Conservation (phyloP, 225 moss, liverwort and hornwort species). For the Pleurozium schreberi region DNA sequence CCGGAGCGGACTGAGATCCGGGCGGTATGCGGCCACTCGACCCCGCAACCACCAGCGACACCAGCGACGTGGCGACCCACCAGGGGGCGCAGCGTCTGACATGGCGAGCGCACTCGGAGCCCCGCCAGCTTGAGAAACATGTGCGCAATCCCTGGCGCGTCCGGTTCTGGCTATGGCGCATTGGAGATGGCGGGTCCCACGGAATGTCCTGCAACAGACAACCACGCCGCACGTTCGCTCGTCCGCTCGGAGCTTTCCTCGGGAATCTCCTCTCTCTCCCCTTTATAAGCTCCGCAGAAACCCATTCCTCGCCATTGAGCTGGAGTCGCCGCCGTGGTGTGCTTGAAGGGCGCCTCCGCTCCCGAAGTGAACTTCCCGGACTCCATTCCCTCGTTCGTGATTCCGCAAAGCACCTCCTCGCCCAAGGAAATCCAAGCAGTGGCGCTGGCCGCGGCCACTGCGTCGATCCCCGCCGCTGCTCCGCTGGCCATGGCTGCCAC, state of each 20-base stretch:
- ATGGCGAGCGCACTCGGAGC: background rate
- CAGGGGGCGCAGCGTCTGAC: background rate
- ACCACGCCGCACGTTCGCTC: background rate
- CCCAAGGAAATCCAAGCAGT: conserved; percentile 35
- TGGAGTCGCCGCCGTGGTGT: conserved; percentile 33
- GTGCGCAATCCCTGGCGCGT: background rate
- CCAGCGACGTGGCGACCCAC: background rate
- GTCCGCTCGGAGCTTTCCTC: background rate
- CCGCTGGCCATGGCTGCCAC: background rate
- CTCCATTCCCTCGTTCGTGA: conserved; percentile 7
- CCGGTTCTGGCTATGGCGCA: background rate
- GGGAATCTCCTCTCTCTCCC: background rate
- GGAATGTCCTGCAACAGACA: background rate
- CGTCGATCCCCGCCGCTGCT: background rate
- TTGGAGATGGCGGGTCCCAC: background rate
- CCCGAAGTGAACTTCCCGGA: conserved; percentile 33
- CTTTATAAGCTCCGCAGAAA: background rate
- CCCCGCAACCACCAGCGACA: no score
- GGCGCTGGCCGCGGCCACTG: conserved; percentile 24
- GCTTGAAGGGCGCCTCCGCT: conserved; percentile 22
- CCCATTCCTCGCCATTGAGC: background rate
- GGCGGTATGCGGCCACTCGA: background rate
- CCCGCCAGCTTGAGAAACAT: background rate
- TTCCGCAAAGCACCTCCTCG: background rate
- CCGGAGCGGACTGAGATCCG: no score